Conservation (phyloP, 129 eudicot species). For the Artemisia argyi region DNA sequence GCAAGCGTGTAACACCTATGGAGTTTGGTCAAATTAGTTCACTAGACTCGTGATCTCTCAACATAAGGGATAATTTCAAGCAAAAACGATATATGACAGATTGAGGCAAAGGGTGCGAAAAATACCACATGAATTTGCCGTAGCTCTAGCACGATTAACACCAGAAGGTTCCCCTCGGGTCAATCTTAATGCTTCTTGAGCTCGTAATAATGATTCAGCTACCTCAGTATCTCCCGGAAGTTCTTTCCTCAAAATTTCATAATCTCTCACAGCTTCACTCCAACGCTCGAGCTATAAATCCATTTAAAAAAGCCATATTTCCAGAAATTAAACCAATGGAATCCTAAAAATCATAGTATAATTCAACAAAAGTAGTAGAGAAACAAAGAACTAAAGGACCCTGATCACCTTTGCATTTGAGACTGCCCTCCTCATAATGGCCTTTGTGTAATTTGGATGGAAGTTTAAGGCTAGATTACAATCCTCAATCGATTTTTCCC, state of each 20-base stretch:
- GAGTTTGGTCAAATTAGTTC: too few relatives aligned
- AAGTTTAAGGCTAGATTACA: conserved; percentile 53
- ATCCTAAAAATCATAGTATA: background rate
- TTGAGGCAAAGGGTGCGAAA: conserved; percentile 18
- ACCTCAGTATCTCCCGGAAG: conserved; percentile 59
- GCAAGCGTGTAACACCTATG: background rate
- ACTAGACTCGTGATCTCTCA: background rate
- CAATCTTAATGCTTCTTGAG: conserved; percentile 54
- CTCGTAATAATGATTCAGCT: conserved; percentile 48
- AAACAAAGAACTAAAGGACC: background rate
- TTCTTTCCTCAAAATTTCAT: conserved; percentile 50
- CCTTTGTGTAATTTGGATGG: conserved; percentile 59
- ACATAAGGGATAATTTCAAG: background rate
- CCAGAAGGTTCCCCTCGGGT: conserved; percentile 39
- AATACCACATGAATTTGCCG: conserved; percentile 33
- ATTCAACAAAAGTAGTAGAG: background rate
- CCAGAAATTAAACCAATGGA: background rate
- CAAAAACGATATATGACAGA: background rate
- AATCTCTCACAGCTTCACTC: conserved; percentile 58
- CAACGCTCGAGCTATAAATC: conserved; percentile 48
- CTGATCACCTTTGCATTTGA: conserved; percentile 55
- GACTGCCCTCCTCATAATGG: conserved; percentile 58
- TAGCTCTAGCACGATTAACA: conserved; percentile 28
- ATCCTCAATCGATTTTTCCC: conserved; percentile 57
- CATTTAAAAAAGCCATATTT: conserved; percentile 1